Percentiles rank a stretch among this genome's conserved stretches.
Conservation (phyloP, 2,329 filamentous ascomycete species). For the Ramularia endophylla region DNA sequence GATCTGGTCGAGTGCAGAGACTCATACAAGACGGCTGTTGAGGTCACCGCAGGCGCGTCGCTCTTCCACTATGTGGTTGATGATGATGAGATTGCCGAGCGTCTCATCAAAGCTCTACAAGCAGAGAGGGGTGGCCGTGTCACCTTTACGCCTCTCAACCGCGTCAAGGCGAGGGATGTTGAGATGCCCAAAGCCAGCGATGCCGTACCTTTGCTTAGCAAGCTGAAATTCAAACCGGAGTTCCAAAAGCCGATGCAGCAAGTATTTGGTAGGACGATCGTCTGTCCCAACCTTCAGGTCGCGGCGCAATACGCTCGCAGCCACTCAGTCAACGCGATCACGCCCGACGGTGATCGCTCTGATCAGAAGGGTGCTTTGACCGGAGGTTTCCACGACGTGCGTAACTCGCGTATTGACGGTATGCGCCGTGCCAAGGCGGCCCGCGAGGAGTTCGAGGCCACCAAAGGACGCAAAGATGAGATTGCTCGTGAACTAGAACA, state of each 20-base stretch:
- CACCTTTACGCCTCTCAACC: conserved; percentile 90
- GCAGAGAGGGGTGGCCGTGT: conserved; percentile 76
- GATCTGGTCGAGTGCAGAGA: conserved; percentile 87
- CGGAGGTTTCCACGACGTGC: conserved; percentile 85
- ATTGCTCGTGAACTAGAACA: conserved; percentile 66
- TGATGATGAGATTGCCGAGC: conserved; percentile 78
- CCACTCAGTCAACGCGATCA: conserved; percentile 88
- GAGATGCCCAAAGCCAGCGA: conserved; percentile 83
- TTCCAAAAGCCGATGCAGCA: conserved; percentile 87
- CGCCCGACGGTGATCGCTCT: conserved; percentile 86
- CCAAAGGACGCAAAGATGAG: conserved; percentile 57
- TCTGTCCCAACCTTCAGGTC: conserved; percentile 83
- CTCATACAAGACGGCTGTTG: conserved; percentile 78
- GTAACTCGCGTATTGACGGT: conserved; percentile 79
- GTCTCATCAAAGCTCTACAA: conserved; percentile 72
- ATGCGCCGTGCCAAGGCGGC: conserved; percentile 69
- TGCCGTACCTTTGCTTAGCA: conserved; percentile 78
- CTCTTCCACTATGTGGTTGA: conserved; percentile 97
- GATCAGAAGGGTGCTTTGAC: conserved; percentile 95
- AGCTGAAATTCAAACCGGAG: conserved; percentile 68
- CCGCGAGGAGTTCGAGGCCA: conserved; percentile 65
- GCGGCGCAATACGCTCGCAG: conserved; percentile 88
- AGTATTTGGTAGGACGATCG: conserved; percentile 91
- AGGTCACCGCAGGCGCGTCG: conserved; percentile 86
- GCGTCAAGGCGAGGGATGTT: conserved; percentile 62